Percentiles rank a stretch among this genome's conserved stretches.
phyloP scores from a whole-genome alignment of 352 stramenopile genomes.

The Phytopythium oedochilum region DNA sequence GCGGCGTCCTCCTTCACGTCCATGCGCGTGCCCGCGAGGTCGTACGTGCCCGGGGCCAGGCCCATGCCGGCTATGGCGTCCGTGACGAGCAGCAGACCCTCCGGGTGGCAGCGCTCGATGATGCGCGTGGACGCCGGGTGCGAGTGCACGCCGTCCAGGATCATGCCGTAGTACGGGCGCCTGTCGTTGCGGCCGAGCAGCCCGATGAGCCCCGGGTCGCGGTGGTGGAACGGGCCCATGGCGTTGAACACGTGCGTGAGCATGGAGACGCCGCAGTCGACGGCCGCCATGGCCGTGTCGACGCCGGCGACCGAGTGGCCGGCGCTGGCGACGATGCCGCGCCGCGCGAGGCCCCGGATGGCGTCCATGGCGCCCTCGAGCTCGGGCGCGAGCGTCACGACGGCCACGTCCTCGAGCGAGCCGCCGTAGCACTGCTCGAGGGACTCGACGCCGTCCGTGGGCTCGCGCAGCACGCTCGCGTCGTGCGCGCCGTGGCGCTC shows the following conservation, averaged over 20 bases:
- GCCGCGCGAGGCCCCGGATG: constrained; percentile 34
- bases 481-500: constrained; percentile 83
- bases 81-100: constrained; percentile 78
- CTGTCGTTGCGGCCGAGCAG: constrained; percentile 49
- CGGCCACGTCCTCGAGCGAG: constrained; percentile 47
- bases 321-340: constrained; percentile 55
- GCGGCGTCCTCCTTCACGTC: constrained; percentile 36
- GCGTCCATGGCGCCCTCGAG: constrained; percentile 55
- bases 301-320: constrained; percentile 77
- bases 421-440: constrained; percentile 53
- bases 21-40: constrained; percentile 70
- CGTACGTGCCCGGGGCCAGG: constrained; percentile 56
- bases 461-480: constrained; percentile 38
- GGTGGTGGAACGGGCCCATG: constrained; percentile 90
- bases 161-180: constrained; percentile 76
- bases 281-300: constrained; percentile 58
- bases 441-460: constrained; percentile 31
- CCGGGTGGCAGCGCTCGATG: constrained; percentile 72
- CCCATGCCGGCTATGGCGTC: constrained; percentile 85
- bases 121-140: constrained; percentile 78
- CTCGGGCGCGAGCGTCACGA: constrained; percentile 88
- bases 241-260: constrained; percentile 92
- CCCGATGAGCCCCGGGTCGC: constrained; percentile 85
- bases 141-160: constrained; percentile 86
- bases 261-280: constrained; percentile 65